phyloP scores from a whole-genome alignment of 2,329 filamentous ascomycete genomes.

The Hawksworthiomyces lignivorus region DNA sequence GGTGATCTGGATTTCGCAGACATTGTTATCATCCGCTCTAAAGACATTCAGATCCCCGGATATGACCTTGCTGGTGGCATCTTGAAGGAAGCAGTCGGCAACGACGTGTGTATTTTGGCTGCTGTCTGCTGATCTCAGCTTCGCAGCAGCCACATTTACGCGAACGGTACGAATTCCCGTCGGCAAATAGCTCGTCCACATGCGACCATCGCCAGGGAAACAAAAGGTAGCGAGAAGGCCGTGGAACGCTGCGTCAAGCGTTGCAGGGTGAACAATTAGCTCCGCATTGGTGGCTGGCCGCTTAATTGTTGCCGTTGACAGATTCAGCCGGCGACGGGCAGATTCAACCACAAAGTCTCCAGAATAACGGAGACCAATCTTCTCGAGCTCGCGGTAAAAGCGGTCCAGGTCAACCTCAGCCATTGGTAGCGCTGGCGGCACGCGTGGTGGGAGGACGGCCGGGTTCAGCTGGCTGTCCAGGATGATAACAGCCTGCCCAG shows the following conservation, averaged over 20 bases:
- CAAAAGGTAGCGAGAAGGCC: conserved; percentile 24
- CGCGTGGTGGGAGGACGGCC: conserved; percentile 5
- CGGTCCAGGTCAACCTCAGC: conserved; percentile 8
- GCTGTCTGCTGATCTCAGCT: not conserved
- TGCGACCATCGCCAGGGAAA: conserved; percentile 24
- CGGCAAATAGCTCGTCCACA: conserved; percentile 26
- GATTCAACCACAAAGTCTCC: conserved; percentile 11
- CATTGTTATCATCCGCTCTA: conserved; percentile 3
- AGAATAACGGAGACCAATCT: conserved; percentile 10
- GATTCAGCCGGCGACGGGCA: conserved; percentile 6
- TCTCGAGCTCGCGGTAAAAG: conserved; percentile 12
- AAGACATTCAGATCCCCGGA: conserved; percentile 11
- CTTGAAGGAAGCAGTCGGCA: conserved; percentile 11
- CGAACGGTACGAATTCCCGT: conserved; percentile 16
- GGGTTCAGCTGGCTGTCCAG: not conserved
- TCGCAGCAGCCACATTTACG: conserved; percentile 9
- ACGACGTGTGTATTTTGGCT: conserved; percentile 2
- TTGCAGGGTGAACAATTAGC: conserved; percentile 25
- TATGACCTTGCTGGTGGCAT: conserved; percentile 12
- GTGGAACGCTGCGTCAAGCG: conserved; percentile 29
- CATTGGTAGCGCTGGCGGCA: conserved; percentile 6
- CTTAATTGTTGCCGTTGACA: conserved; percentile 2
- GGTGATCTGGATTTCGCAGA: conserved; percentile 11
- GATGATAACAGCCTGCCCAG: conserved; percentile 8
- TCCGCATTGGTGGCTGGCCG: conserved; percentile 3